Conservation (phyloP, 1,139 yeast species). For the Sugiyamaella pinicola region DNA sequence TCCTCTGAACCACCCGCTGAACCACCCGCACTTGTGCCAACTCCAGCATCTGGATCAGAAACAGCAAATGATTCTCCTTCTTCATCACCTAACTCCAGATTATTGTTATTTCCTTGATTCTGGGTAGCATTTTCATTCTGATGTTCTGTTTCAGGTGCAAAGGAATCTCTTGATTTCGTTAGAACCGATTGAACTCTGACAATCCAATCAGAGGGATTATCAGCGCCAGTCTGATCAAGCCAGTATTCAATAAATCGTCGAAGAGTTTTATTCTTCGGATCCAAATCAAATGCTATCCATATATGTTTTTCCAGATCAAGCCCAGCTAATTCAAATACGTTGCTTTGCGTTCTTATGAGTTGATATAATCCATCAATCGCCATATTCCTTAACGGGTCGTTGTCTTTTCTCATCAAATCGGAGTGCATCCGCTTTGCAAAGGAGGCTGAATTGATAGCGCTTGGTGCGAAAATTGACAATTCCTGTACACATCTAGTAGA, state of each 20-base stretch:
- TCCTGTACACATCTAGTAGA: conserved; percentile 35
- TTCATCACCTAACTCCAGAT: conserved; percentile 44
- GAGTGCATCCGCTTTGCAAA: conserved; percentile 37
- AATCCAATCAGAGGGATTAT: conserved; percentile 44
- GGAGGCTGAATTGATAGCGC: conserved; percentile 33
- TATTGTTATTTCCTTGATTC: conserved; percentile 17
- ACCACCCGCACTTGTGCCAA: conserved; percentile 11
- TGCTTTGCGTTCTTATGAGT: conserved; percentile 39
- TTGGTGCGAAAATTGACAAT: conserved; percentile 40
- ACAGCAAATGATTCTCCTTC: conserved; percentile 50
- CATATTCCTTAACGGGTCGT: conserved; percentile 32
- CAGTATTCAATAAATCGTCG: conserved; percentile 36
- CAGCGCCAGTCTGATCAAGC: conserved; percentile 42
- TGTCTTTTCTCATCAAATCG: conserved; percentile 30
- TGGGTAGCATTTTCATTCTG: background rate
- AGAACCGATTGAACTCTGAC: conserved; percentile 42
- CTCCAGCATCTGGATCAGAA: conserved; percentile 36
- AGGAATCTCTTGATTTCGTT: conserved; percentile 37
- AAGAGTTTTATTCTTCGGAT: conserved; percentile 38
- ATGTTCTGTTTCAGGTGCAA: conserved; percentile 22
- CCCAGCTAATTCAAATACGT: conserved; percentile 40
- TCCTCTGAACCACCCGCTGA: conserved; percentile 30
- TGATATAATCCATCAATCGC: conserved; percentile 45
- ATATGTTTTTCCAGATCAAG: conserved; percentile 39
- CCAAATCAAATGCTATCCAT: conserved; percentile 44